Evolutionary conservation across 306 rosid genomes (phyloP), one percentile per base, ranked within the genome.

Genomic region (Cicer judaicum): DNA sequence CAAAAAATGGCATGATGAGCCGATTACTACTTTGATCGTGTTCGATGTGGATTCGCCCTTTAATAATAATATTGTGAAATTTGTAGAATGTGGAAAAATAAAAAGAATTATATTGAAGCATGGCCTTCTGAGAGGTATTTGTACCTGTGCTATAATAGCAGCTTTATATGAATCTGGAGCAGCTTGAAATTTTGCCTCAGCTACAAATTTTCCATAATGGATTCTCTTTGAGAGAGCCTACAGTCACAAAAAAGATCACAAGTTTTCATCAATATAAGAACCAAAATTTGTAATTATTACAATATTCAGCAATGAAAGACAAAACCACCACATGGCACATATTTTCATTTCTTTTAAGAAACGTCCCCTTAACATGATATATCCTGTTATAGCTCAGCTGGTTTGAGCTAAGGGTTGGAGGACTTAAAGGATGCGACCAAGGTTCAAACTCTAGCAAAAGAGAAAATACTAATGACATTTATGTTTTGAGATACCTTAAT

Each of bases 151-250:
- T 76, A 83, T 85, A 42, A 95, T 95, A 80, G 96, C 97, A 56
- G 83, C 76, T 78, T 85, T 84, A 36, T 95, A 92, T 8, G 79
- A 77, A 41, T 92, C 85, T 2, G 98, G 97, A 34, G 80, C 15
- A 53, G 87, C 83, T 71, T 16, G 93, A 82, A 85, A 95, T 82
- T 95, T 95, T 10, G 93, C 89, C 86, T 95, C 99, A 1, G 99
- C 98, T 6, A 95, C 98, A 73, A 71, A 95, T 75, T 95, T 95
- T 0, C 99, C 99, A 39, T 88, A 95, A 80, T 95, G 99, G 57
- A 92, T 92, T 83, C 99, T 85, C 84, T 90, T 95, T 5, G 99
- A 95, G 36, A 95, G 92, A 57, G 86, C 79, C 98, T 95, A 82
- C 66, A 78, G 78, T 38, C 72, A 76, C 24, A 72, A 54, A 72